These are phyloP conservation scores for Ogataea hybrid DNA, from an alignment of 1,139 yeast genomes.

Conservation along the genomic window DNA sequence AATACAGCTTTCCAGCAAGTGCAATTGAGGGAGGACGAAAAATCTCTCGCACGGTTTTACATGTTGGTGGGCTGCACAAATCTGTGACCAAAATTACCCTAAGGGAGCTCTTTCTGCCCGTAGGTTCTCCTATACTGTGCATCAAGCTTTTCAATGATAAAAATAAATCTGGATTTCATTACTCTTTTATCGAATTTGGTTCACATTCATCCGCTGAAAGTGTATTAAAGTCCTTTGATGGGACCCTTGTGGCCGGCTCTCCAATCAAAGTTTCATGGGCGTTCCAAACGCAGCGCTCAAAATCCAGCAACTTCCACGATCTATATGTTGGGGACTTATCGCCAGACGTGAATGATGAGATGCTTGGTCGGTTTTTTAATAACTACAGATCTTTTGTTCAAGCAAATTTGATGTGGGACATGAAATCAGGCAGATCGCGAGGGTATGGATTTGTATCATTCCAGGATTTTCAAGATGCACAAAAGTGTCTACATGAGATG, in stretches of 20 bases:
- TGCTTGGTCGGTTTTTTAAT: constrained; percentile 57
- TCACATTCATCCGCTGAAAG: constrained; percentile 53
- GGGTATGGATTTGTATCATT: constrained; percentile 95
- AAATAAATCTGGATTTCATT: constrained; percentile 70
- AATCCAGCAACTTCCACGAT: constrained; percentile 56
- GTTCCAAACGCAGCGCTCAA: constrained; percentile 67
- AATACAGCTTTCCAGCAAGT: constrained; percentile 50
- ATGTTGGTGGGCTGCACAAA: constrained; percentile 74
- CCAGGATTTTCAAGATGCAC: constrained; percentile 64
- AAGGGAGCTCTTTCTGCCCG: constrained; percentile 55
- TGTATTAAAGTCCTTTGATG: constrained; percentile 63
- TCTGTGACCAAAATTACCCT: constrained; percentile 62
- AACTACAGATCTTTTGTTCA: constrained; percentile 63
- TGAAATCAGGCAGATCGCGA: constrained; percentile 88
- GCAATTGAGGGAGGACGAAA: constrained; percentile 84
- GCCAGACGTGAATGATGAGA: constrained; percentile 79
- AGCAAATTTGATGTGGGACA: constrained; percentile 97
- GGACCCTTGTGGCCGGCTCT: constrained; percentile 46
- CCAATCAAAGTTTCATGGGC: constrained; percentile 79
- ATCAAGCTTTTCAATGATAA: constrained; percentile 75
- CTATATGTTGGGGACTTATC: constrained; percentile 87
- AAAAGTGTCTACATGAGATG: constrained; percentile 68
- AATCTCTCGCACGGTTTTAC: constrained; percentile 65
- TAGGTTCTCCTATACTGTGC: constrained; percentile 55
- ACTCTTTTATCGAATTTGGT: constrained; percentile 80